These are phyloP conservation scores for Neopestalotiopsis clavispora DNA, from an alignment of 2,329 filamentous ascomycete genomes.

Conservation along the genomic window DNA sequence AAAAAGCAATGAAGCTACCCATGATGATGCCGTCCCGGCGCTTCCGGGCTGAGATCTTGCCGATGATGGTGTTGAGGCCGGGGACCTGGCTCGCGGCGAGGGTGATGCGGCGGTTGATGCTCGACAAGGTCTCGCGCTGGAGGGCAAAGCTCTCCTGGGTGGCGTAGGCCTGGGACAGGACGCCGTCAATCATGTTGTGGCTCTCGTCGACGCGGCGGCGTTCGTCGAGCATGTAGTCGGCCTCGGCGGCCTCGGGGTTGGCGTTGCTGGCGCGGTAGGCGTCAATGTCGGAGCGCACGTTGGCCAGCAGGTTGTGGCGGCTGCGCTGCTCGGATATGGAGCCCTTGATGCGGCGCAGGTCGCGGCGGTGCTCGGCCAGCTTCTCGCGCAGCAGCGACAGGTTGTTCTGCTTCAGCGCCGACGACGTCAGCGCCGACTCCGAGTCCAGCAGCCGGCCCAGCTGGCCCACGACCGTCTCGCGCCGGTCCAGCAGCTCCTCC, in stretches of 20 bases:
- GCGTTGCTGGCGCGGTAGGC: constrained; percentile 83
- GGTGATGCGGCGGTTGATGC: constrained; percentile 89
- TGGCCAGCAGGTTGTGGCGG: constrained; percentile 86
- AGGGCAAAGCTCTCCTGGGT: constrained; percentile 89
- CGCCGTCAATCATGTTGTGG: constrained; percentile 85
- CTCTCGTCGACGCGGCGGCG: constrained; percentile 84
- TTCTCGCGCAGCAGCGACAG: constrained; percentile 90
- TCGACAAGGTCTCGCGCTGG: constrained; percentile 86
- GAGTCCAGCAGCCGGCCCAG: constrained; percentile 91
- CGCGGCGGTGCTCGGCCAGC: constrained; percentile 82
- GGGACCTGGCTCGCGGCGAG: constrained; percentile 89
- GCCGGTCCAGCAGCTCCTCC: constrained; percentile 82
- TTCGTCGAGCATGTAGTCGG: constrained; percentile 97
- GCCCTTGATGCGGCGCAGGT: constrained; percentile 76
- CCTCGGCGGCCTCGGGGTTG: constrained; percentile 83
- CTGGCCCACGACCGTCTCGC: constrained; percentile 80
- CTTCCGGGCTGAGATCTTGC: constrained; percentile 92
- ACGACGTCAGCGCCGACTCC: constrained; percentile 83
- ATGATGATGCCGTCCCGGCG: constrained; percentile 93
- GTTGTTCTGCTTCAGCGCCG: constrained; percentile 96
- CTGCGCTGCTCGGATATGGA: constrained; percentile 80
- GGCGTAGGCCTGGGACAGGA: constrained; percentile 94
- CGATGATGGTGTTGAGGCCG: constrained; percentile 89
- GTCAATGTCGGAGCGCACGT: constrained; percentile 90
- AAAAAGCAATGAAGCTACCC: constrained; percentile 88